Evolutionary conservation across 2,329 filamentous ascomycete genomes (phyloP).

Genomic region (Xylaria sp.): DNA sequence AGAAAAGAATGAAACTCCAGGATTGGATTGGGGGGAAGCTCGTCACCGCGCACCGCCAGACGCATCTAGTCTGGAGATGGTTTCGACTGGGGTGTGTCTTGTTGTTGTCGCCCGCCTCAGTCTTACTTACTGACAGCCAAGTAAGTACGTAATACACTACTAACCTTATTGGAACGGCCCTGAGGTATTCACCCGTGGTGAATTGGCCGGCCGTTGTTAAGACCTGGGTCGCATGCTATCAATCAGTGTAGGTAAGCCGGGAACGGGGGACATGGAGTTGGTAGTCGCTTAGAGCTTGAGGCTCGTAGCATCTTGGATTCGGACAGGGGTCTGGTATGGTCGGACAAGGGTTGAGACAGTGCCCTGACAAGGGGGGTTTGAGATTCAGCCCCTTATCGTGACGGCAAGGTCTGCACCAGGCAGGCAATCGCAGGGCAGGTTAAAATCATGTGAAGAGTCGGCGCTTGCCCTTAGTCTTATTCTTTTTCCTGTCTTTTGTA

Average conservation of each 20-base stretch:
- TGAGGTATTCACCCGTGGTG: too few species aligned
- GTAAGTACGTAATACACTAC: neutral
- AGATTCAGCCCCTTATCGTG: constrained; percentile 20
- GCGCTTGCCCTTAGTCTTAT: constrained; percentile 19
- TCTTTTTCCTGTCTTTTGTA: neutral
- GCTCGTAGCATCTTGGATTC: neutral
- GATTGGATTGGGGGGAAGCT: neutral
- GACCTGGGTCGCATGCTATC: constrained; percentile 11
- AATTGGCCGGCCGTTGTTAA: neutral
- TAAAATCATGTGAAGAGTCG: constrained; percentile 20
- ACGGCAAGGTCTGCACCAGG: constrained; percentile 11
- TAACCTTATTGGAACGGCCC: too few species aligned
- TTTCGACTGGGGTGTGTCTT: constrained; percentile 32
- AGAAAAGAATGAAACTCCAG: constrained; percentile 23
- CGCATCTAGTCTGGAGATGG: constrained; percentile 35
- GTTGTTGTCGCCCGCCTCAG: neutral
- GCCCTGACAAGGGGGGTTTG: constrained; percentile 37
- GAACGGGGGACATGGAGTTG: neutral
- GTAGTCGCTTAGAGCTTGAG: constrained; percentile 10
- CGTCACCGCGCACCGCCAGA: constrained; percentile 8
- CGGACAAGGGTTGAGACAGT: constrained; percentile 35
- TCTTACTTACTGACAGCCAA: neutral
- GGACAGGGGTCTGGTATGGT: constrained; percentile 1
- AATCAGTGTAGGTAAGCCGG: neutral
- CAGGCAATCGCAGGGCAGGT: constrained; percentile 17